Evolutionary conservation across 2,329 filamentous ascomycete species (phyloP).

Genomic region (Aspergillus fijiensis): DNA sequence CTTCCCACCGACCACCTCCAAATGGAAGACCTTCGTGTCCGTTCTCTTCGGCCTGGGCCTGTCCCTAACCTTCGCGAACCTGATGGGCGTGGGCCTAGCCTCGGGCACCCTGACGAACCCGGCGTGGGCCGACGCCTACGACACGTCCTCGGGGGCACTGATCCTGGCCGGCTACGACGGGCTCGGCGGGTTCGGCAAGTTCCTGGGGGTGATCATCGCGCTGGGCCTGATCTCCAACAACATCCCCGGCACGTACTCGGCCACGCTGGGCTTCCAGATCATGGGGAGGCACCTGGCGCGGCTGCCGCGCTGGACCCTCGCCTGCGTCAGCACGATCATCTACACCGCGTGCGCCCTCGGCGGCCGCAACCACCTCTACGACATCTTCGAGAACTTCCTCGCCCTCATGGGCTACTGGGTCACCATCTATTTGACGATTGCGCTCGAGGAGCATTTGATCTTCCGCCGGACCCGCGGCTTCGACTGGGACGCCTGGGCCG

Average conservation of each 20-base stretch:
- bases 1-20: conserved; percentile 33
- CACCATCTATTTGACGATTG: conserved; percentile 36
- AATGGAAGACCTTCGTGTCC: conserved; percentile 13
- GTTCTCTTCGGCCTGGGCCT: conserved; percentile 1
- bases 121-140: conserved; percentile 2
- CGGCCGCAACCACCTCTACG: conserved; percentile 36
- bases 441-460: conserved; percentile 39
- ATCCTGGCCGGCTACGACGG: conserved; percentile 32
- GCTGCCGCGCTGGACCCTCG: conserved; percentile 40
- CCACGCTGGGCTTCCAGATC: conserved; percentile 37
- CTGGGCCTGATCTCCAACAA: conserved; percentile 41
- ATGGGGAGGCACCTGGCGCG: conserved; percentile 29
- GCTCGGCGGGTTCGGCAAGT: conserved; percentile 36
- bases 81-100: conserved; percentile 6
- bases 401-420: conserved; percentile 44
- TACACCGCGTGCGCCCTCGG: conserved; percentile 39
- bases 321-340: conserved; percentile 36
- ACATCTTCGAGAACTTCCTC: conserved; percentile 42
- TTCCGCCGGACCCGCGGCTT: conserved; percentile 39
- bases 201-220: conserved; percentile 37
- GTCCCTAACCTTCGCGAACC: background rate
- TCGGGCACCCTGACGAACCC: background rate
- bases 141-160: conserved; percentile 33
- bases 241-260: conserved; percentile 38
- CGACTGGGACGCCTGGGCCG: conserved; percentile 38